Base-by-base conservation (phyloP, 2,329 filamentous ascomycete species). In the Fonsecaea erecta region DNA sequence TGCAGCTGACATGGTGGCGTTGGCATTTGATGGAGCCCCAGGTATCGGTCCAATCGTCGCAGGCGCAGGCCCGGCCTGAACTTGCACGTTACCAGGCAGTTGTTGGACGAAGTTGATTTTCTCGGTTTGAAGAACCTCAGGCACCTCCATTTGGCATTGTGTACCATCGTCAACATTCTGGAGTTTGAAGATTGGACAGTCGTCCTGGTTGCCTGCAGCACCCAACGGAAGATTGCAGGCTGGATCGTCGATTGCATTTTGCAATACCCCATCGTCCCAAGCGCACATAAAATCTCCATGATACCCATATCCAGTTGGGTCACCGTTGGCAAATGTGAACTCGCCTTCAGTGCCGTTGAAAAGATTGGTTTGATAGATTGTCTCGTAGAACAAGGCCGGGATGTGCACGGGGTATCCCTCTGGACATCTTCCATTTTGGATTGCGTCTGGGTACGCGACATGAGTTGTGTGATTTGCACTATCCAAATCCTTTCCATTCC, bases 301-400 rank as follows among this genome's bases (percentile, higher is more conserved):
- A 71, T 84, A 82, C 2, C 82, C 82, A 65, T 80, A 84, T 6
- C 83, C 83, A 1, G 80, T 84, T 9, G 78, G 76, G 66, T 84
- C 82, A 37, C 82, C 80, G 60, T 80, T 80, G 52, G 91, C 81
- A 57, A 96, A 78, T 56, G 93, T 82, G 73, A 96, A 97, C 69
- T 87, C 77, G 59, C 92, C 92, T 7, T 83, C 78, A 24, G 84
- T 78, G 63, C 83, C 84, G 30, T 78, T 79, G 77, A 90, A 96
- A 1, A 81, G 82, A 56, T 85, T 77, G 8, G 91, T 95, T 74
- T 89, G 81, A 86, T 88, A 96, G 76, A 96, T 96, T 35, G 89
- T 92, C 81, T 97, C 92, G 75, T 85, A 97, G 77, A 96, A 89
- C 54, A 97, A 83, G 67, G 89, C 89, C 1, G 90, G 87, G 26